phyloP scores from a whole-genome alignment of 2,329 filamentous ascomycete genomes.

The Apiospora hydei region DNA sequence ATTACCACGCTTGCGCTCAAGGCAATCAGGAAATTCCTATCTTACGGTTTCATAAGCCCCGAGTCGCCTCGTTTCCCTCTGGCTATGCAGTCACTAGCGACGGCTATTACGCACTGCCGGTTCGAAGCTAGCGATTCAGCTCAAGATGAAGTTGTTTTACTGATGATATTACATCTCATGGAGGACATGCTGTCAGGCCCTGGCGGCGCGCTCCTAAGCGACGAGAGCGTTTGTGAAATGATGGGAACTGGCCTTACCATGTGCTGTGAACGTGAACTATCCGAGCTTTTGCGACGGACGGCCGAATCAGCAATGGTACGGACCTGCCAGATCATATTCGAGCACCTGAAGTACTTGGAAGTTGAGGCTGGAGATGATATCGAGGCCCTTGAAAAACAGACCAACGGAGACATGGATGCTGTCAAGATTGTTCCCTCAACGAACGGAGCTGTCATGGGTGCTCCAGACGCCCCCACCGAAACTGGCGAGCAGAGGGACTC shows the following conservation, averaged over 20 bases:
- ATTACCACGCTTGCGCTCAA: conserved; percentile 95
- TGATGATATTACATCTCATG: conserved; percentile 96
- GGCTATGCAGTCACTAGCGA: conserved; percentile 93
- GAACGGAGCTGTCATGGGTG: conserved; percentile 67
- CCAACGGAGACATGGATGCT: conserved; percentile 73
- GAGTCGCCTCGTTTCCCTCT: conserved; percentile 86
- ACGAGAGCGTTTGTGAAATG: conserved; percentile 99
- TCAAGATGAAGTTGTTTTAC: conserved; percentile 92
- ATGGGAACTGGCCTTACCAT: conserved; percentile 98
- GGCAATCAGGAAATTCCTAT: conserved; percentile 94
- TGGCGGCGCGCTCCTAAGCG: conserved; percentile 90
- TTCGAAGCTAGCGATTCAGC: conserved; percentile 96
- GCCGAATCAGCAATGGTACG: conserved; percentile 97
- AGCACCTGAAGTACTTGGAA: conserved; percentile 87
- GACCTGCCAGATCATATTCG: conserved; percentile 99
- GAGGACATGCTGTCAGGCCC: conserved; percentile 97
- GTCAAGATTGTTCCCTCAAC: conserved; percentile 85
- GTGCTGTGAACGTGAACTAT: conserved; percentile 92
- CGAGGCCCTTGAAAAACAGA: conserved; percentile 70
- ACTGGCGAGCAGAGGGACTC: conserved; percentile 45
- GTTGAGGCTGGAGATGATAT: conserved; percentile 74
- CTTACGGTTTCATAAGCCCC: conserved; percentile 88
- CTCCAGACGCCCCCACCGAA: conserved; percentile 51
- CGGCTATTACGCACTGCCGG: conserved; percentile 95
- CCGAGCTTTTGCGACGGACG: conserved; percentile 86